Evolutionary conservation across 805 yeast species (phyloP).

Genomic region (Hermanozyma aechmeae): DNA sequence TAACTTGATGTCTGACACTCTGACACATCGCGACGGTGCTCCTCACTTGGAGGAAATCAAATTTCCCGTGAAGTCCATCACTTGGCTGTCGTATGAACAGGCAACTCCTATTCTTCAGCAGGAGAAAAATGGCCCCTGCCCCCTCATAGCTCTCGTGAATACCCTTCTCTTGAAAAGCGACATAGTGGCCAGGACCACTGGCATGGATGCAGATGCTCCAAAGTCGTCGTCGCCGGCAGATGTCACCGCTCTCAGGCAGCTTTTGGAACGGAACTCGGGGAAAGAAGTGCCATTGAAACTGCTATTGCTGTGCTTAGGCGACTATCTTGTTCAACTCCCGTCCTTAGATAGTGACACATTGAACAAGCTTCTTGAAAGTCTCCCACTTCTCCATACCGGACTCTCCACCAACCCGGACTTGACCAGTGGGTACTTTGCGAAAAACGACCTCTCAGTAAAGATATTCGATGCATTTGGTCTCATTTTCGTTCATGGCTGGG

Average conservation of each 20-base stretch:
- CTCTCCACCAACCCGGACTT: conserved; percentile 65
- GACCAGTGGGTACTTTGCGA: conserved; percentile 39
- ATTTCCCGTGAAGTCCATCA: conserved; percentile 12
- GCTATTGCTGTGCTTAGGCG: conserved; percentile 45
- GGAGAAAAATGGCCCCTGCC: conserved; percentile 83
- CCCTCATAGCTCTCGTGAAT: conserved; percentile 69
- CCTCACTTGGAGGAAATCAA: no score
- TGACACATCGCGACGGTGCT: no score
- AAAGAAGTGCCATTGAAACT: no score
- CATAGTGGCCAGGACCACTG: conserved; percentile 9
- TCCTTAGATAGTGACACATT: conserved; percentile 3
- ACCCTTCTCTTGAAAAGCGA: conserved; percentile 49
- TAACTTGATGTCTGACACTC: no score
- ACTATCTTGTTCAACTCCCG: conserved; percentile 20
- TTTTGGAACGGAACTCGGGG: no score
- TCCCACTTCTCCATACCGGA: conserved; percentile 65
- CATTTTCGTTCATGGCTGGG: conserved; percentile 81
- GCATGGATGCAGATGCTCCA: background rate
- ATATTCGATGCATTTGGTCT: conserved; percentile 53
- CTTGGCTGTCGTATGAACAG: conserved; percentile 28
- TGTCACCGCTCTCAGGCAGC: no score
- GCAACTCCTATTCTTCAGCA: conserved; percentile 58
- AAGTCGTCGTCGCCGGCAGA: background rate
- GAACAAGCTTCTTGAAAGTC: conserved; percentile 35
- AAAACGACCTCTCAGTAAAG: conserved; percentile 40